Evolutionary conservation across 2,329 filamentous ascomycete genomes (phyloP), one percentile per base, ranked within the genome.

Genomic region (Pezicula carpinea): DNA sequence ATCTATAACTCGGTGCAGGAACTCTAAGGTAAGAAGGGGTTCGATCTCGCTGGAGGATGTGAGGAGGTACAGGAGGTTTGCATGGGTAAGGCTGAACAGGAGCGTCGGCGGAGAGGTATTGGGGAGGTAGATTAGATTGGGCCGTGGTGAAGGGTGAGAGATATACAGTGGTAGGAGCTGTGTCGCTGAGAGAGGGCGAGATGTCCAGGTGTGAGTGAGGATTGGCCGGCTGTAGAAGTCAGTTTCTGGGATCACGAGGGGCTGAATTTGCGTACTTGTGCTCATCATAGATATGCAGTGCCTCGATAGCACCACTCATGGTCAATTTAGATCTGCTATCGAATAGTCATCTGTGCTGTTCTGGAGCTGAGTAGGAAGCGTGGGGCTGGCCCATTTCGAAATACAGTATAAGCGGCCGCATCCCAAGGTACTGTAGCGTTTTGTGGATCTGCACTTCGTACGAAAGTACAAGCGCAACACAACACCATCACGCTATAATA

Each of bases 261-360:
- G 26, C 43, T 61, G 33, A 39, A 33, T 35, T 48, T 51, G 46
- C 78, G 63, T 73, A 95, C 91, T 91, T 89, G 71, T 91, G 83
- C 74, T 96, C 91, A 79, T 97, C 91, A 69, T 87, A 96, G 66
- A 99, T 90, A 74, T 97, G 92, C 63, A 99, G 77, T 65, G 92
- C 93, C 75, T 97, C 92, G 64, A 99, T 87, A 64, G 87, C 82
- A 72, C 89, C 83, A 72, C 80, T 88, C 87, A 91, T 92, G 66
- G 69, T 83, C 46, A 48, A 41, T 35, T 40, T 31, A 33, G 23
- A 19, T 22, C 11, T 50, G 44, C 33, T 49, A 52, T 48, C 40
- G 49, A 50, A 11, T 17, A 17, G 23, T 52, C 51, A 58, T 56
- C 43, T 50, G 39, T 41, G 15, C 33, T 31, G 22, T 44, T 44